phyloP scores from a whole-genome alignment of 2,329 filamentous ascomycete genomes.

The Fusarium fracticaudum region DNA sequence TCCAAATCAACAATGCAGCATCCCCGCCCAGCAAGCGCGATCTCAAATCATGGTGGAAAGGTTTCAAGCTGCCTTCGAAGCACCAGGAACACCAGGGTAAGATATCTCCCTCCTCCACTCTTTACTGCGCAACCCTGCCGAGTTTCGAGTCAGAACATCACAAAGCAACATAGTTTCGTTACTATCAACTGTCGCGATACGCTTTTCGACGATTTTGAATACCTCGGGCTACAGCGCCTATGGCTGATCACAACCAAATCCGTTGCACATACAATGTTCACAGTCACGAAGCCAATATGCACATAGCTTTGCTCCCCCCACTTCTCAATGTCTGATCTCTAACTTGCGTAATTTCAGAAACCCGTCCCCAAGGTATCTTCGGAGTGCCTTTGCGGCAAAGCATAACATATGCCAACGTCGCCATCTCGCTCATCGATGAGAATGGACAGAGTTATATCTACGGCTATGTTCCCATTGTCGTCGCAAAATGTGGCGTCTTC shows the following conservation, averaged over 20 bases:
- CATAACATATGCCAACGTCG: conserved; percentile 97
- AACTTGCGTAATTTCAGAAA: conserved; percentile 50
- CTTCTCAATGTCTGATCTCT: conserved; percentile 16
- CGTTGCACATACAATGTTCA: background rate
- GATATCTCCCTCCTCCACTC: conserved; percentile 7
- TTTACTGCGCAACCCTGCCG: conserved; percentile 4
- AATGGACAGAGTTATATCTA: conserved; percentile 97
- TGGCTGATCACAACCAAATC: background rate
- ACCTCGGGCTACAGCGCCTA: background rate
- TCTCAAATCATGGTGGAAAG: conserved; percentile 96
- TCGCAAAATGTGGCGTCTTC: conserved; percentile 97
- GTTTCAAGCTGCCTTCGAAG: conserved; percentile 79
- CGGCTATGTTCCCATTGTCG: conserved; percentile 97
- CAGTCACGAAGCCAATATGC: background rate
- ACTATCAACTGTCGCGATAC: conserved; percentile 2
- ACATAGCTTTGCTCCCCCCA: background rate
- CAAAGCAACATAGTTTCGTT: background rate
- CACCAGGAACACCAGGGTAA: conserved; percentile 66
- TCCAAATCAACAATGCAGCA: conserved; percentile 54
- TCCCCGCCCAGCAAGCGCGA: conserved; percentile 88
- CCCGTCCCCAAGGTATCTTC: conserved; percentile 80
- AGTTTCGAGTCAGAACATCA: conserved; percentile 1
- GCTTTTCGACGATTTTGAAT: background rate
- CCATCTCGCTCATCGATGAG: conserved; percentile 93
- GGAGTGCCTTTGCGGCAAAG: conserved; percentile 92